These are phyloP conservation scores for Nematodospora valgi DNA, from an alignment of 805 yeast genomes.

Conservation along the genomic window DNA sequence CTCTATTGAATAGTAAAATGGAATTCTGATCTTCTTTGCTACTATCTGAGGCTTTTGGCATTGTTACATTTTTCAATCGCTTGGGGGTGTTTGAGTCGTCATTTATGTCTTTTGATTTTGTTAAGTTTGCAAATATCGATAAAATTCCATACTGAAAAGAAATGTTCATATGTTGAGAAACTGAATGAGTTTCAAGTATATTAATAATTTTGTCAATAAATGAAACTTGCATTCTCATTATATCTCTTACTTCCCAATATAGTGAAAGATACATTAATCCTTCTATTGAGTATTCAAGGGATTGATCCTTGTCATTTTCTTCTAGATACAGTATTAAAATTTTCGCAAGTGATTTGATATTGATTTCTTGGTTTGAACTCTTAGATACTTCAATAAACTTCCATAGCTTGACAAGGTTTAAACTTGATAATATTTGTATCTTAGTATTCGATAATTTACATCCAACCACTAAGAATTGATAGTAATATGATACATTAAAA, in stretches of 20 bases:
- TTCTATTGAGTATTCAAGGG: constrained; percentile 31
- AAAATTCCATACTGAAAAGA: constrained; percentile 38
- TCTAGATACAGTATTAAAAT: constrained; percentile 11
- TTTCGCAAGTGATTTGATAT: constrained; percentile 10
- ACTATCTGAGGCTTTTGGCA: constrained; percentile 22
- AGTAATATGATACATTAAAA: constrained; percentile 44
- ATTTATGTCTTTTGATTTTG: constrained; percentile 25
- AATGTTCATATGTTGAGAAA: not conserved
- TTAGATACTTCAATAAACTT: constrained; percentile 33
- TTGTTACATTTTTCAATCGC: constrained; percentile 34
- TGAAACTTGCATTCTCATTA: constrained; percentile 33
- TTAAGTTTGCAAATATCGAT: constrained; percentile 37
- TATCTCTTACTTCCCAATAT: constrained; percentile 26
- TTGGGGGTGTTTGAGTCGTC: constrained; percentile 26
- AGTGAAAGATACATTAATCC: constrained; percentile 50
- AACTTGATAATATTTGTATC: constrained; percentile 34
- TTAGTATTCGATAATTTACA: constrained; percentile 15
- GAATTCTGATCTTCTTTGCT: constrained; percentile 19
- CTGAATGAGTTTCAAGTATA: constrained; percentile 4
- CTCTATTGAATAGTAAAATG: constrained; percentile 29
- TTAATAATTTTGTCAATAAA: constrained; percentile 20
- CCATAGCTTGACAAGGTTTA: constrained; percentile 59
- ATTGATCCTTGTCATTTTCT: constrained; percentile 5
- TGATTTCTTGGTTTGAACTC: constrained; percentile 7
- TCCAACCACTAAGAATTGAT: constrained; percentile 37